Evolutionary conservation across 2,329 filamentous ascomycete species (phyloP), one percentile per base, ranked within the genome.

Genomic region (Drechslera avenae): DNA sequence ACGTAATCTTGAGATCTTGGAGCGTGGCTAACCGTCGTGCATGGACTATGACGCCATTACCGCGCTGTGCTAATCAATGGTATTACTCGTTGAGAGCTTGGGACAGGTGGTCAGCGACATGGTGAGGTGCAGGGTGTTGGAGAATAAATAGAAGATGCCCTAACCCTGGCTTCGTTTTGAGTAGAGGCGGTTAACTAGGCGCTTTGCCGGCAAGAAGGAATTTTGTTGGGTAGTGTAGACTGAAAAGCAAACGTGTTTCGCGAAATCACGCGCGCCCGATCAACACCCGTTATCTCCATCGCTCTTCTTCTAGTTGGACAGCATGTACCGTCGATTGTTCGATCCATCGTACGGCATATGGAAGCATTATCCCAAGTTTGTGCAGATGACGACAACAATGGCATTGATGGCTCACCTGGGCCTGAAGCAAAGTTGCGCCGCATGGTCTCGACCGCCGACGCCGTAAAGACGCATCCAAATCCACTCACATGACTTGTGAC

Each of bases 401-500:
- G 18, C 31, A 46, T 46, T 14, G 31, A 34, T n/a, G 26, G 16
- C 36, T 19, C 10, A 28, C 21, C 12, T 34, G 31, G 37, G 30
- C n/a, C 13, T n/a, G 16, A 35, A 33, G 18, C 28, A 17, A 30
- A 21, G 30, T 36, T 45, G 44, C 26, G 45, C 33, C 23, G 32
- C 52, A 41, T 37, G 16, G 31, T 37, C 23, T 39, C 30, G 45
- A 6, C 39, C 37, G 36, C 43, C 53, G 32, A 37, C 46, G 47
- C 42, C 52, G 42, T 31, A 23, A 16, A 30, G 9, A 32, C 40
- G 45, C 46, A 43, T 50, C 26, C 45, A 28, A 18, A 37, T 23
- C 9, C 35, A 34, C 39, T 49, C 54, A 56, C 52, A 46, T 56
- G 56, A 58, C 48, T 36, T 44, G 14, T 32, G 17, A 28, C 43